Conservation (phyloP, 208 protist species). For the Trypanosoma rangeli region DNA sequence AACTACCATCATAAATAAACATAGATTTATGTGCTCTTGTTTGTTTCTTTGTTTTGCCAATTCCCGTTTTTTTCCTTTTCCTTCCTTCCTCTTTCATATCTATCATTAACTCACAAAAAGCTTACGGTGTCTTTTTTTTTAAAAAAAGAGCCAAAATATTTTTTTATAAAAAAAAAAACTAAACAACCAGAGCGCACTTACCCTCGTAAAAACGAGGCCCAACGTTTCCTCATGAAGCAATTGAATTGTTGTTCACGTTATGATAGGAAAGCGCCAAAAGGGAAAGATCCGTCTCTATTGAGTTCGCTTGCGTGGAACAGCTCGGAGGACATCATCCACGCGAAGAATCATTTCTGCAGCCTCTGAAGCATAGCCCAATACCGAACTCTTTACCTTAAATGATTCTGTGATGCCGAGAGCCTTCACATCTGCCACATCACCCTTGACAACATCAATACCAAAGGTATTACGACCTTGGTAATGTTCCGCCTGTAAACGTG, state of each 20-base stretch:
- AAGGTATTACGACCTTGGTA: conserved; percentile 59
- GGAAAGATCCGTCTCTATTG: conserved; percentile 30
- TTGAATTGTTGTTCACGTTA: not conserved
- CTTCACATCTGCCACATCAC: conserved; percentile 94
- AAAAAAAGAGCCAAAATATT: too few relatives aligned
- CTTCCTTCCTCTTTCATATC: conserved; percentile 5
- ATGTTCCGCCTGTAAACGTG: conserved; percentile 91
- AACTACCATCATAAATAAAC: conserved; percentile 8
- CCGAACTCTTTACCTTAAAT: conserved; percentile 97
- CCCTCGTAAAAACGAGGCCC: not conserved
- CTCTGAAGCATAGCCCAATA: conserved; percentile 96
- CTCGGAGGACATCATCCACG: conserved; percentile 98
- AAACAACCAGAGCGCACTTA: not conserved
- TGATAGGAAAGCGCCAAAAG: not conserved
- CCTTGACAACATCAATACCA: conserved; percentile 95
- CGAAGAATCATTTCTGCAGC: conserved; percentile 99
- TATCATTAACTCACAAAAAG: not conserved
- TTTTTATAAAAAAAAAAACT: not conserved
- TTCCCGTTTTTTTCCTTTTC: conserved; percentile 12
- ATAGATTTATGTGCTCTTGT: conserved; percentile 6
- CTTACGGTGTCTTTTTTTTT: not conserved
- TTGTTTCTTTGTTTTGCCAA: conserved; percentile 1
- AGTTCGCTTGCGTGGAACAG: conserved; percentile 93
- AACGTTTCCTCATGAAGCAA: not conserved
- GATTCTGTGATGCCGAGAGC: conserved; percentile 97